phyloP scores from a whole-genome alignment of 306 rosid genomes.

The Hippophae tibetana region DNA sequence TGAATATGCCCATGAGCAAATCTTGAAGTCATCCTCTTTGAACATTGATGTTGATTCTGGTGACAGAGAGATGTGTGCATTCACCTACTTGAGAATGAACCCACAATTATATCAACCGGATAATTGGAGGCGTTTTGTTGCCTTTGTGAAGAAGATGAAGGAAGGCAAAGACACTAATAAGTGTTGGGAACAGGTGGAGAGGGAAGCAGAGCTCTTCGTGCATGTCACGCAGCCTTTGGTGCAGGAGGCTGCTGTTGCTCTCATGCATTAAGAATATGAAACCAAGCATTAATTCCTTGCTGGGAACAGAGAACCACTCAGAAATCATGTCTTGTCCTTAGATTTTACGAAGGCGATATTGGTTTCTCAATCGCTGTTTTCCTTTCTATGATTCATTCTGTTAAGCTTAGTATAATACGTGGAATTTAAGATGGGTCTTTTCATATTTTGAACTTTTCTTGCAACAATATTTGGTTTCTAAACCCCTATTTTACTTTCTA shows the following conservation, averaged over 20 bases:
- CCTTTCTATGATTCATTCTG: too few species aligned
- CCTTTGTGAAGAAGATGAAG: conserved; percentile 87
- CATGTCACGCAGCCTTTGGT: conserved; percentile 62
- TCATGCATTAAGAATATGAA: conserved; percentile 30
- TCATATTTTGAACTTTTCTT: too few species aligned
- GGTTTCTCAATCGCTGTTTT: too few species aligned
- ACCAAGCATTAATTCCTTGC: conserved; percentile 1
- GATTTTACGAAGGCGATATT: too few species aligned
- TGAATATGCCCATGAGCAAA: conserved; percentile 58
- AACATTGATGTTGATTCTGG: conserved; percentile 33
- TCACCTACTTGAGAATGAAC: conserved; percentile 90
- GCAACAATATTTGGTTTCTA: too few species aligned
- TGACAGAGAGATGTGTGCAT: conserved; percentile 62
- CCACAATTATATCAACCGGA: conserved; percentile 61
- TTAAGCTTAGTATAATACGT: too few species aligned
- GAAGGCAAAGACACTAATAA: conserved; percentile 52
- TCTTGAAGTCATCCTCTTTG: conserved; percentile 51
- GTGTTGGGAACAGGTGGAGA: conserved; percentile 82
- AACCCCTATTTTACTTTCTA: too few species aligned
- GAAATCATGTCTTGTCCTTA: too few species aligned
- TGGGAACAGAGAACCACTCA: background rate
- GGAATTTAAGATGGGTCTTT: too few species aligned
- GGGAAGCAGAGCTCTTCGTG: conserved; percentile 86
- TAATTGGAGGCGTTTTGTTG: conserved; percentile 79
- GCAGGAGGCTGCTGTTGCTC: conserved; percentile 70